A percentile compares a stretch with the other conserved stretches of the same genome.
Conservation (phyloP, 2,329 filamentous ascomycete genomes). For the Aspergillaceae sp. region DNA sequence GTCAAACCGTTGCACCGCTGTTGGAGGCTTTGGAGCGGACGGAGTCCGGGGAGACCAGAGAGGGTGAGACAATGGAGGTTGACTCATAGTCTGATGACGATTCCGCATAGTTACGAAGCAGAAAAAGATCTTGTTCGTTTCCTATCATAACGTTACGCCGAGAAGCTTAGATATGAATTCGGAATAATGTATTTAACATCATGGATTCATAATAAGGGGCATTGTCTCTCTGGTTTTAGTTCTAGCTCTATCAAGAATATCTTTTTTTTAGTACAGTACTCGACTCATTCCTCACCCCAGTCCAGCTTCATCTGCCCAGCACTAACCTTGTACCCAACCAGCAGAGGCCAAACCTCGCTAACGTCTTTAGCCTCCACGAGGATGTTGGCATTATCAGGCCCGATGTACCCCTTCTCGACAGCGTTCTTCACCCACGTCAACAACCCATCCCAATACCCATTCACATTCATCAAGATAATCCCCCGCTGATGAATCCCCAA, state of each 20-base stretch:
- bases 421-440: conserved; percentile 71
- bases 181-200: not conserved
- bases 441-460: conserved; percentile 87
- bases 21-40: conserved; percentile 58
- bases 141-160: not conserved
- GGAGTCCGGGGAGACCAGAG: conserved; percentile 34
- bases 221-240: too few species aligned
- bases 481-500: conserved; percentile 78
- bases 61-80: conserved; percentile 48
- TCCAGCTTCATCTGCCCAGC: conserved; percentile 69
- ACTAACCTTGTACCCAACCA: conserved; percentile 68
- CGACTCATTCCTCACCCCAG: conserved; percentile 58
- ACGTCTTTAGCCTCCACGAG: conserved; percentile 65
- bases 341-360: conserved; percentile 60
- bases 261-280: conserved; percentile 10
- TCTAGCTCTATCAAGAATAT: not conserved
- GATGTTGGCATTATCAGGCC: conserved; percentile 61
- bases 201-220: too few species aligned
- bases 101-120: conserved; percentile 23
- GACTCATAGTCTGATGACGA: conserved; percentile 36
- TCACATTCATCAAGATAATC: conserved; percentile 75
- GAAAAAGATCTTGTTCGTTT: not conserved
- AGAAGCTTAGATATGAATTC: not conserved
- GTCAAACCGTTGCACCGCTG: conserved; percentile 75
- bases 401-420: conserved; percentile 69